A percentile compares a stretch with the other conserved stretches of the same genome.
These are phyloP conservation scores for Camellia sinensis DNA, from an alignment of 148 eudicot species.

Conservation along the genomic window DNA sequence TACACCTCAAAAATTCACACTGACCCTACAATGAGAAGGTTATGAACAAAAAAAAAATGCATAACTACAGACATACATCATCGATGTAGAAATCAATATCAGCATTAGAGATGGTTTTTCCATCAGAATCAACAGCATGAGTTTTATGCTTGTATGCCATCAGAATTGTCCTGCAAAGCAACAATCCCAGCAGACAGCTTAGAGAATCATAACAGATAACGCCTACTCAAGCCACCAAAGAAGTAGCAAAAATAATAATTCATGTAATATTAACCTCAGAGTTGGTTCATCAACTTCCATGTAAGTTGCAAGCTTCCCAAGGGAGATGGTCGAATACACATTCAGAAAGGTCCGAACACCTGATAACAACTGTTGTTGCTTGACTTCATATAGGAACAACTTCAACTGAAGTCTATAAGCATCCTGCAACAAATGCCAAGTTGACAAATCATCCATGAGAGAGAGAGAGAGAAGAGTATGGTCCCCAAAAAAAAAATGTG, in stretches of 20 bases:
- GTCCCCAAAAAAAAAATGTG: neutral
- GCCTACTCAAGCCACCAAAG: neutral
- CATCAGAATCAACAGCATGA: constrained; percentile 72
- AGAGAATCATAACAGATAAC: neutral
- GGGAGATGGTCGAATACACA: constrained; percentile 86
- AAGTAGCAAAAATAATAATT: neutral
- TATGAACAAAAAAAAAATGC: neutral
- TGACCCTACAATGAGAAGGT: neutral
- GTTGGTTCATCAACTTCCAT: constrained; percentile 94
- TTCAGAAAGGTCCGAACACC: constrained; percentile 85
- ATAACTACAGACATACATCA: constrained; percentile 50
- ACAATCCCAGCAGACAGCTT: neutral
- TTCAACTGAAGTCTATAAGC: constrained; percentile 97
- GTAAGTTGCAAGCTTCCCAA: constrained; percentile 74
- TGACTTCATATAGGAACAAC: constrained; percentile 93
- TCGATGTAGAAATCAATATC: constrained; percentile 86
- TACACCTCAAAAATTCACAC: neutral
- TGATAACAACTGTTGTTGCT: constrained; percentile 81
- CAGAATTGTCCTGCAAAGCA: constrained; percentile 69
- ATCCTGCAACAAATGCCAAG: constrained; percentile 48
- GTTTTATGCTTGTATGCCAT: constrained; percentile 98
- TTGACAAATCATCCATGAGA: neutral
- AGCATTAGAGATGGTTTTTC: constrained; percentile 78
- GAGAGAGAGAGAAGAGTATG: too few species aligned
- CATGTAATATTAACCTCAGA: constrained; percentile 48